A percentile compares a stretch with the other conserved stretches of the same genome.
Evolutionary conservation across 345 rosid species (phyloP).

Genomic region (Camelina hispida): DNA sequence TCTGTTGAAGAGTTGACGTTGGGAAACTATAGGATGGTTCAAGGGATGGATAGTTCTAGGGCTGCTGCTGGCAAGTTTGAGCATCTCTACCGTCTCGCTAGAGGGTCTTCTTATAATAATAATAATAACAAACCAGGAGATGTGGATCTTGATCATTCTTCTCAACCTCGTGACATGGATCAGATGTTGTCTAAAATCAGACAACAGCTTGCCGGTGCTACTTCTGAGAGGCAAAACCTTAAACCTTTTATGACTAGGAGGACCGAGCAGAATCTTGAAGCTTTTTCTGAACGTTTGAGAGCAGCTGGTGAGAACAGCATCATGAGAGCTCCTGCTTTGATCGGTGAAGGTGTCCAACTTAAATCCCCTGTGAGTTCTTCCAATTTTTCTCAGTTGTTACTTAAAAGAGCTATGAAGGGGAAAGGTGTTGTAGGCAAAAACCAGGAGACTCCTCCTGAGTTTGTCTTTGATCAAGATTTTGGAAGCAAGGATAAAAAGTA

Average conservation of each 20-base stretch:
- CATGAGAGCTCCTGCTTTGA: slow-evolving; percentile 42
- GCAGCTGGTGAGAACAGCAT: slow-evolving; percentile 44
- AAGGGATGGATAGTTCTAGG: slow-evolving; percentile 41
- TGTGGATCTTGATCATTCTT: slow-evolving; percentile 38
- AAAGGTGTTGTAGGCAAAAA: slow-evolving; percentile 48
- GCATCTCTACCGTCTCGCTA: slow-evolving; percentile 35
- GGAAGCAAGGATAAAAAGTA: slow-evolving; percentile 43
- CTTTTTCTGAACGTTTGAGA: slow-evolving; percentile 45
- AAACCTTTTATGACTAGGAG: slow-evolving; percentile 45
- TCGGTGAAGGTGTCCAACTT: slow-evolving; percentile 37
- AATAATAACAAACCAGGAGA: slow-evolving; percentile 33
- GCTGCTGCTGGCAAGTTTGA: slow-evolving; percentile 47
- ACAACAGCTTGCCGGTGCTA: slow-evolving; percentile 48
- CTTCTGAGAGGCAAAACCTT: slow-evolving; percentile 43
- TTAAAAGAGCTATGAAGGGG: slow-evolving; percentile 53
- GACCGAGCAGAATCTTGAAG: slow-evolving; percentile 48
- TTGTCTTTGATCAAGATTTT: slow-evolving; percentile 31
- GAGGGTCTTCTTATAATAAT: slow-evolving; percentile 34
- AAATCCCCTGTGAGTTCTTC: slow-evolving; percentile 43
- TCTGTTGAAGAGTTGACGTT: slow-evolving; percentile 54
- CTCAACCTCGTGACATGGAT: slow-evolving; percentile 49
- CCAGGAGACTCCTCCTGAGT: slow-evolving; percentile 39
- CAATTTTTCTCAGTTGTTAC: slow-evolving; percentile 50
- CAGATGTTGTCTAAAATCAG: slow-evolving; percentile 44
- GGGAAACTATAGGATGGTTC: slow-evolving; percentile 48